These are phyloP conservation scores for Fusarium drepaniforme DNA, from an alignment of 2,329 filamentous ascomycete genomes.

Conservation along the genomic window DNA sequence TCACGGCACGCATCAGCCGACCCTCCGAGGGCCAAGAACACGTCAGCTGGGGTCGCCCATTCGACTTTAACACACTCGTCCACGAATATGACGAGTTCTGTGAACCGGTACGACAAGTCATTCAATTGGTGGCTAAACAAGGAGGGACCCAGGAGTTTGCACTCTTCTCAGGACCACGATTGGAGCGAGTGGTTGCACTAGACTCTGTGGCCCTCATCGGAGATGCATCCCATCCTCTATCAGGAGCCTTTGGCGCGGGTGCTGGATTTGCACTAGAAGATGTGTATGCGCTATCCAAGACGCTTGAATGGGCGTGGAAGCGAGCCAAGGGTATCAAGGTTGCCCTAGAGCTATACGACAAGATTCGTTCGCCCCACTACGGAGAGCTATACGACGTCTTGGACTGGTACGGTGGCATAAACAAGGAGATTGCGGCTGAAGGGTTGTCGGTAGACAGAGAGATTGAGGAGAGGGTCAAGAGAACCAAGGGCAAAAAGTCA, in stretches of 20 bases:
- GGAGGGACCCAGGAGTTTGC: constrained; percentile 46
- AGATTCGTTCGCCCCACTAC: constrained; percentile 47
- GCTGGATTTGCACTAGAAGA: constrained; percentile 55
- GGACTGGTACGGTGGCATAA: constrained; percentile 38
- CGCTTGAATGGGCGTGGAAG: constrained; percentile 41
- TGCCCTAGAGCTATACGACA: constrained; percentile 44
- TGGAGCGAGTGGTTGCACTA: constrained; percentile 42
- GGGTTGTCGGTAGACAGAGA: constrained; percentile 37
- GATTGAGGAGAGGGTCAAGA: constrained; percentile 39
- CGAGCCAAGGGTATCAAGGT: constrained; percentile 23
- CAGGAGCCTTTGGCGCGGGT: constrained; percentile 57
- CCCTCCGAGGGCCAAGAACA: constrained; percentile 39
- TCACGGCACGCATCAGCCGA: constrained; percentile 42
- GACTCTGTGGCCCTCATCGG: constrained; percentile 60
- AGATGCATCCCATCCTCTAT: constrained; percentile 67
- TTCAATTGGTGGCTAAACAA: constrained; percentile 44
- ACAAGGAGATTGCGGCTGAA: constrained; percentile 28
- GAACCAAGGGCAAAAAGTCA: constrained; percentile 34
- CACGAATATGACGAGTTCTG: constrained; percentile 46
- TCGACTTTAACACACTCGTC: constrained; percentile 35
- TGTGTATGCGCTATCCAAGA: constrained; percentile 40
- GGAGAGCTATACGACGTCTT: constrained; percentile 40
- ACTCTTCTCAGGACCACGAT: constrained; percentile 46
- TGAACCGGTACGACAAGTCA: constrained; percentile 45
- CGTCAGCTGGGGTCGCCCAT: constrained; percentile 47